These are phyloP conservation scores for Dothideomycetes sp. DNA, from an alignment of 2,329 filamentous ascomycete species.

Conservation along the genomic window DNA sequence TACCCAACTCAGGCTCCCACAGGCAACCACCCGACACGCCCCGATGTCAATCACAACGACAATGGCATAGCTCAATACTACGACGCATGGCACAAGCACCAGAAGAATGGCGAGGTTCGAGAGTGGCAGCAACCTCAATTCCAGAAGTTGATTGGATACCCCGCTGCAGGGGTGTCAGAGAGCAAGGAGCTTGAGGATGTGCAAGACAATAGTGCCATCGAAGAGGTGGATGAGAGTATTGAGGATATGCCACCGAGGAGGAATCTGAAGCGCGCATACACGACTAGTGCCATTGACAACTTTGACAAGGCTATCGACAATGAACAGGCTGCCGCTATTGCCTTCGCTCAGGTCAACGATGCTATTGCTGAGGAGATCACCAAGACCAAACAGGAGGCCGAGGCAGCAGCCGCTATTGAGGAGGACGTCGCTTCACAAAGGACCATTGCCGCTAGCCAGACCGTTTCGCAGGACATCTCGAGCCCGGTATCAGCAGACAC, in stretches of 20 bases:
- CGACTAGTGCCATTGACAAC: constrained; percentile 50
- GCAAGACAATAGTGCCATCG: constrained; percentile 25
- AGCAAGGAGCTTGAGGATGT: constrained; percentile 27
- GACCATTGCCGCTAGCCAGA: background rate
- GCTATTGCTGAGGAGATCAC: constrained; percentile 72
- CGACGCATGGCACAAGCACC: constrained; percentile 75
- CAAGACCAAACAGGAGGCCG: constrained; percentile 44
- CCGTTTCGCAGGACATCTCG: background rate
- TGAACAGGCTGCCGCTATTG: constrained; percentile 41
- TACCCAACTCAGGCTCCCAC: constrained; percentile 29
- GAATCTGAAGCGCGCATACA: constrained; percentile 41
- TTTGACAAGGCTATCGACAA: constrained; percentile 45
- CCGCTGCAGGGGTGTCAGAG: constrained; percentile 19
- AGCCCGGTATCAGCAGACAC: background rate
- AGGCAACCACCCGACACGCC: constrained; percentile 25
- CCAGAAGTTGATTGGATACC: constrained; percentile 78
- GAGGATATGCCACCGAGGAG: constrained; percentile 21
- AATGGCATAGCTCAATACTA: constrained; percentile 78
- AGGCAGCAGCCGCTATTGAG: constrained; percentile 20
- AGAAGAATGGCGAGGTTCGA: constrained; percentile 56
- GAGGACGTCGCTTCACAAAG: constrained; percentile 12
- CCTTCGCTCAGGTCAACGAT: constrained; percentile 74
- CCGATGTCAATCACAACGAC: constrained; percentile 28
- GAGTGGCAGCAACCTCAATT: constrained; percentile 93
- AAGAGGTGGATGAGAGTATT: constrained; percentile 30